Evolutionary conservation across 2,329 filamentous ascomycete genomes (phyloP).

Genomic region (Penicillium capsulatum): DNA sequence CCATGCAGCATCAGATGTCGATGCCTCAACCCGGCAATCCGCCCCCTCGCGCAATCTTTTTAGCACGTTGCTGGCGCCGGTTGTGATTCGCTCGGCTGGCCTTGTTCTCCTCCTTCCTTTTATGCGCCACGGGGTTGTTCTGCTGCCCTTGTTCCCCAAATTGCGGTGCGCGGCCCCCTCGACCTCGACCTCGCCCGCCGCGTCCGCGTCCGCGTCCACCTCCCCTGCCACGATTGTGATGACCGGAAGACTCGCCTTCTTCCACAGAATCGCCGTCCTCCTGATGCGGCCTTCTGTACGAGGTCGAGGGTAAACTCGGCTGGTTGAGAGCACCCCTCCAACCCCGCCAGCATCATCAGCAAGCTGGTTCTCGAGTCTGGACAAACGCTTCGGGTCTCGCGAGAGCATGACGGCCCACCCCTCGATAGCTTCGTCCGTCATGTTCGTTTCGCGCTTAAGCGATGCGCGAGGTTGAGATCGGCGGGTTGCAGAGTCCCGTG

Average conservation of each 20-base stretch:
- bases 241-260: constrained; percentile 37
- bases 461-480: constrained; percentile 58
- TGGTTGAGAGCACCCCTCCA: constrained; percentile 48
- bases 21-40: constrained; percentile 29
- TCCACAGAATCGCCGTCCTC: constrained; percentile 47
- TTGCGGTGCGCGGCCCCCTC: constrained; percentile 23
- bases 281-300: constrained; percentile 51
- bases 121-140: constrained; percentile 65
- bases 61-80: constrained; percentile 64
- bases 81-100: constrained; percentile 81
- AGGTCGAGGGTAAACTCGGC: constrained; percentile 58
- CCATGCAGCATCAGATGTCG: too few relatives aligned
- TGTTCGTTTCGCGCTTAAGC: constrained; percentile 70
- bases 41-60: constrained; percentile 58
- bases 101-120: constrained; percentile 78
- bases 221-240: constrained; percentile 30
- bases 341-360: constrained; percentile 57
- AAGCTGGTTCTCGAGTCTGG: constrained; percentile 67
- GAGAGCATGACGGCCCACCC: constrained; percentile 87
- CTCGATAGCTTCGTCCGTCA: constrained; percentile 92
- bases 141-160: constrained; percentile 58
- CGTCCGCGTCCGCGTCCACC: constrained; percentile 45
- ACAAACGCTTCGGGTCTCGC: constrained; percentile 65
- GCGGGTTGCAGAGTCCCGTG: constrained; percentile 65
- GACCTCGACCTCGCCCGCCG: constrained; percentile 48